phyloP scores from a whole-genome alignment of 2,329 filamentous ascomycete species.

The Aspergillus sp. region DNA sequence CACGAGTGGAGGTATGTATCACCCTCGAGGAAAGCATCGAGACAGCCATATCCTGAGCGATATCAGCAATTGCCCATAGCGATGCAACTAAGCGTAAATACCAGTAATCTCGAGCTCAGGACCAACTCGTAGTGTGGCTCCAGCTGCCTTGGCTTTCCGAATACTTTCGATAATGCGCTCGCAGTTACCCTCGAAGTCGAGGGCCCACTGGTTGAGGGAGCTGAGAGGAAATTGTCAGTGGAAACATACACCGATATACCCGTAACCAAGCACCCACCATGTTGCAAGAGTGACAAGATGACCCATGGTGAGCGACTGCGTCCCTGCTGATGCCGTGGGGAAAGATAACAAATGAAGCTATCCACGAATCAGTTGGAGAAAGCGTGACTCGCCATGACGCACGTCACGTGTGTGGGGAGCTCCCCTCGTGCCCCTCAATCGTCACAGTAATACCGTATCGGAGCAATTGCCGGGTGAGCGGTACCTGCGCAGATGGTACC shows the following conservation, averaged over 20 bases:
- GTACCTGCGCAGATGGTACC: constrained; percentile 4
- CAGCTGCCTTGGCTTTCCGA: constrained; percentile 58
- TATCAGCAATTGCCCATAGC: neutral
- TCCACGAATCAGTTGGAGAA: constrained; percentile 17
- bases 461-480: neutral
- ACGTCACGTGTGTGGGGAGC: constrained; percentile 32
- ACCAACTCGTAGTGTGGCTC: constrained; percentile 64
- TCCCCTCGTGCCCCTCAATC: constrained; percentile 19
- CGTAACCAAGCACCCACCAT: constrained; percentile 29
- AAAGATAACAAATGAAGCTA: too few species aligned
- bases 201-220: constrained; percentile 51
- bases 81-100: neutral
- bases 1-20: constrained; percentile 62
- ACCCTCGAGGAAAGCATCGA: constrained; percentile 66
- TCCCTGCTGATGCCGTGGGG: neutral
- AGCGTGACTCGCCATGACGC: constrained; percentile 18
- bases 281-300: constrained; percentile 49
- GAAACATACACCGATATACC: neutral
- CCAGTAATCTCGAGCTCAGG: constrained; percentile 60
- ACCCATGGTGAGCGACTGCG: constrained; percentile 33
- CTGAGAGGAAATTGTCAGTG: constrained; percentile 21
- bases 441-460: constrained; percentile 9
- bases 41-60: constrained; percentile 57
- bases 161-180: constrained; percentile 66
- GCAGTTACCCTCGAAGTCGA: constrained; percentile 66